A percentile compares a stretch with the other conserved stretches of the same genome.
These are phyloP conservation scores for Eutypa lata DNA, from an alignment of 2,329 filamentous ascomycete species.

Conservation along the genomic window DNA sequence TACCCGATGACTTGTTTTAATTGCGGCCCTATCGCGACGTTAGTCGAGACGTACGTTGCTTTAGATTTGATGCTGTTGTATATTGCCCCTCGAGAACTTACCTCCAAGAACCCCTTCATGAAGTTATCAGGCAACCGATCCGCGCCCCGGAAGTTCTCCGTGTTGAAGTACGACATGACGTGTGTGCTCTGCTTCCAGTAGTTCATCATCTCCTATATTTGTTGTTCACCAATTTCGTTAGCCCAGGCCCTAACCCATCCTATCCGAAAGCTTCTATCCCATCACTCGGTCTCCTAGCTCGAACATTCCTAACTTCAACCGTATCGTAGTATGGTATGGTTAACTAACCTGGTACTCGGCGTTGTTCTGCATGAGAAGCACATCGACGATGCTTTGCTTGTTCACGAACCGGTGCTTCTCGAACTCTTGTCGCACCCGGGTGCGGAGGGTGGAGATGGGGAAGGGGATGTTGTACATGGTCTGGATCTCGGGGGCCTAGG, in stretches of 20 bases:
- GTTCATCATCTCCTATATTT: constrained; percentile 85
- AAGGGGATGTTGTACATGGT: constrained; percentile 93
- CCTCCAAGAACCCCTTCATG: constrained; percentile 93
- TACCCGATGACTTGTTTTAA: constrained; percentile 36
- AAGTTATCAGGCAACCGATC: constrained; percentile 82
- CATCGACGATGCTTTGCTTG: constrained; percentile 83
- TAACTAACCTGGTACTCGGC: constrained; percentile 81
- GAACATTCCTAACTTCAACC: too few relatives aligned
- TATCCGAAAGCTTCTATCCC: not conserved
- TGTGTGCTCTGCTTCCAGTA: constrained; percentile 98
- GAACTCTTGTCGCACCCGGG: constrained; percentile 94
- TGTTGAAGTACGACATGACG: constrained; percentile 94
- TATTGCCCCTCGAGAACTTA: constrained; percentile 50
- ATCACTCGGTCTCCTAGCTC: too few relatives aligned
- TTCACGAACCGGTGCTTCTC: constrained; percentile 92
- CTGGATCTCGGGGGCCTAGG: constrained; percentile 91
- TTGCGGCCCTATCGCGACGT: constrained; percentile 49
- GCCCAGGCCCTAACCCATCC: not conserved
- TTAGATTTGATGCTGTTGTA: not conserved
- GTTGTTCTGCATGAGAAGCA: constrained; percentile 86
- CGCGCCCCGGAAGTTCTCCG: constrained; percentile 74
- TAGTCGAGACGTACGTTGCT: constrained; percentile 8
- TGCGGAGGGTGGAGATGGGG: constrained; percentile 82
- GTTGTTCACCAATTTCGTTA: constrained; percentile 8
- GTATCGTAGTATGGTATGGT: too few relatives aligned